Evolutionary conservation across 129 eudicot genomes (phyloP), one percentile per base, ranked within the genome.

Genomic region (Dittrichia graveolens): DNA sequence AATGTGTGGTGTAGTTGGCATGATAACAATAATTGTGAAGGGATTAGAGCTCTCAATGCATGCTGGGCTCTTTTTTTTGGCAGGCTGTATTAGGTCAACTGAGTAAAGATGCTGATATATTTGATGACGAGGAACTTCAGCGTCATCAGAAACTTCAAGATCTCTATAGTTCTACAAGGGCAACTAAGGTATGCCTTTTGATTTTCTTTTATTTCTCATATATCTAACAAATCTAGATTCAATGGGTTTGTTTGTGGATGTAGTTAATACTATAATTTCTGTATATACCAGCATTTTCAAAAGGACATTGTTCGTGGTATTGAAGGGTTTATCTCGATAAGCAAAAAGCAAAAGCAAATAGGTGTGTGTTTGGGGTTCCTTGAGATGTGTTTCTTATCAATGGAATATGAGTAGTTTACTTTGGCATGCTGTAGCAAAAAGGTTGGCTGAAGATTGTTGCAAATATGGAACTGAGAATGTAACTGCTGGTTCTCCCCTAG

Each of bases 391-490:
- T 76, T 67, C 54, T 64, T 62, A 8, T 5, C 47, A 41, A 40
- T n/a, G n/a, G 40, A 35, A 64, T 64, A 59, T 72, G 19, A 84
- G 48, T 57, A 58, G 48, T 67, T 54, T 75, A 16, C 54, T 13
- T 62, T 60, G 53, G 60, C 48, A 73, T 78, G 37, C 69, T 81
- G 79, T 75, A 94, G 96, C 74, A 73, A 88, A 80, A 74, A 94
- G 73, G 79, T 84, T 94, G 82, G 96, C 94, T 48, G 96, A 88
- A 77, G 89, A 88, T 74, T 94, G 97, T 82, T 79, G 84, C 88
- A 84, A 77, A 79, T 90, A 84, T 50, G 96, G 90, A 66, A 78
- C 71, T 57, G 93, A 90, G 69, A 86, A 75, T 66, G 88, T 81
- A 74, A 82, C 66, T 69, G 84, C 78, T 58, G 72, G 73, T 73